A percentile compares a stretch with the other conserved stretches of the same genome.
These are phyloP conservation scores for Solanum etuberosum DNA, from an alignment of 257 asterid species.

Conservation along the genomic window DNA sequence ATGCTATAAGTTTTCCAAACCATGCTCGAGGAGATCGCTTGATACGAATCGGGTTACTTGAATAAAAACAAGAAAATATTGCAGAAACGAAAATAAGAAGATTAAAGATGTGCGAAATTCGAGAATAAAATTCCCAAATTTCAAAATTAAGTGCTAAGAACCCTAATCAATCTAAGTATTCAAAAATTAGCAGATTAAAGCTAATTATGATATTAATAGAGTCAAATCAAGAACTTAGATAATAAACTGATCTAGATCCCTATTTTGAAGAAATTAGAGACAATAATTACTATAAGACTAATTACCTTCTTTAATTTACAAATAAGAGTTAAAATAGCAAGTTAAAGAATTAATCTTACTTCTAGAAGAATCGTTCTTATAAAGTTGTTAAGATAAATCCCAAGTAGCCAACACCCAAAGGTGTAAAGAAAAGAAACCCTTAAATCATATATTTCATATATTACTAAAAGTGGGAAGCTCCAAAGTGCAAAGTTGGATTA, in stretches of 20 bases:
- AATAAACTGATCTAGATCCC: not conserved
- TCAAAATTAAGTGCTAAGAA: not conserved
- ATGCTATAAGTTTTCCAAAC: not conserved
- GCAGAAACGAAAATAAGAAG: not conserved
- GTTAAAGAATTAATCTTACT: not conserved
- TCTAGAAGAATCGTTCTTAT: not conserved
- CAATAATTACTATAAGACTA: not conserved
- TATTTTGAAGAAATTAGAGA: not conserved
- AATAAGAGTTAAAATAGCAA: not conserved
- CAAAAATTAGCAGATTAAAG: not conserved
- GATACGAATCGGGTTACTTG: not conserved
- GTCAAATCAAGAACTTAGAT: not conserved
- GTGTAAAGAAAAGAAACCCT: not conserved
- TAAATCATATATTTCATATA: not conserved
- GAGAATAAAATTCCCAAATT: not conserved
- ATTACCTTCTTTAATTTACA: not conserved
- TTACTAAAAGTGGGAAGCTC: not conserved
- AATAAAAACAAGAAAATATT: not conserved
- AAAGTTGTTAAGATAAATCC: not conserved
- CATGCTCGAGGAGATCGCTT: not conserved
- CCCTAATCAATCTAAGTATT: not conserved
- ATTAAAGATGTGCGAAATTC: not conserved
- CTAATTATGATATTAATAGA: not conserved
- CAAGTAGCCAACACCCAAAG: not conserved
- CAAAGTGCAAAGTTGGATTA: not conserved